Conservation (phyloP, 495 filamentous ascomycete species). For the Bombardia bombarda region DNA sequence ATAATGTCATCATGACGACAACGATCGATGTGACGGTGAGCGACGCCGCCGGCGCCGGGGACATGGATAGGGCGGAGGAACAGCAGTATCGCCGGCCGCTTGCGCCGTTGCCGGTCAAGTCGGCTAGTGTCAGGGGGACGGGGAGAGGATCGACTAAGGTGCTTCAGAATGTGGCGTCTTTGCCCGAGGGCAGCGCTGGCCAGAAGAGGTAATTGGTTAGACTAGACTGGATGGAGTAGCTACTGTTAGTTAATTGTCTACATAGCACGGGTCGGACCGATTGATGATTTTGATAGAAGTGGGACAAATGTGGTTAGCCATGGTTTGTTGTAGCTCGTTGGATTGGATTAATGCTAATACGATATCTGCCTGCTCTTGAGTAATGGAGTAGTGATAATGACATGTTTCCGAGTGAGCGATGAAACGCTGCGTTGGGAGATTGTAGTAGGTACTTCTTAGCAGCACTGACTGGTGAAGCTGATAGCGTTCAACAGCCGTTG, state of each 20-base stretch:
- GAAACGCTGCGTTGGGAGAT: too few species aligned
- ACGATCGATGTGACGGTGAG: conserved; percentile 21
- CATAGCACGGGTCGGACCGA: not conserved
- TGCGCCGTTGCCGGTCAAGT: conserved; percentile 17
- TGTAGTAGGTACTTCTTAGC: too few species aligned
- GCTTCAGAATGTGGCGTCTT: conserved; percentile 45
- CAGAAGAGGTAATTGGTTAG: not conserved
- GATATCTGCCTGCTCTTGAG: too few species aligned
- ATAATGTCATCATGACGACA: conserved; percentile 21
- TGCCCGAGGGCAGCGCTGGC: conserved; percentile 27
- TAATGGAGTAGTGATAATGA: too few species aligned
- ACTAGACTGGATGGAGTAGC: too few species aligned
- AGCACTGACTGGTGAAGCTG: too few species aligned
- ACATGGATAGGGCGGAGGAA: not conserved
- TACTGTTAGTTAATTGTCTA: too few species aligned
- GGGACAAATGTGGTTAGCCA: not conserved
- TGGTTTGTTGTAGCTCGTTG: too few species aligned
- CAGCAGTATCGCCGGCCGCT: conserved; percentile 8
- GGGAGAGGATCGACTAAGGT: conserved; percentile 40
- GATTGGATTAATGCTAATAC: too few species aligned
- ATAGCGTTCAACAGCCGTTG: too few species aligned
- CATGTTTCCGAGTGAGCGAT: too few species aligned
- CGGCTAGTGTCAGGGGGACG: conserved; percentile 24
- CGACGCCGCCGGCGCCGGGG: not conserved
- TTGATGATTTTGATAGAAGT: not conserved